Base-by-base conservation (phyloP, 148 eudicot genomes). In the Chenopodium album region DNA sequence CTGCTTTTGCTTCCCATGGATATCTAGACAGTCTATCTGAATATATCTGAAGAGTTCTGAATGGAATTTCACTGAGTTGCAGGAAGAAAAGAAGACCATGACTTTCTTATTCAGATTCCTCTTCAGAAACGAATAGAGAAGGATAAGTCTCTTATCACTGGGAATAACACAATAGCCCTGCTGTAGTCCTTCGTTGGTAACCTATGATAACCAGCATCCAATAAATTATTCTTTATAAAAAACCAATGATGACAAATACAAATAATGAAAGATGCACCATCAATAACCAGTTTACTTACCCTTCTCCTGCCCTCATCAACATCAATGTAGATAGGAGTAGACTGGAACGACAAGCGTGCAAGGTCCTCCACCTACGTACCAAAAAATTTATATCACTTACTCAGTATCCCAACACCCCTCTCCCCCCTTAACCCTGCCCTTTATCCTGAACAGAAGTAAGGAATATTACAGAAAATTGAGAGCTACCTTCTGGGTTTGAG, bases 1-100 rank as follows among this genome's bases (percentile, higher is more conserved):
- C 81, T 92, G 98, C 86, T 96, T 96, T 88, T 94, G 99, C 78
- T 94, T 92, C 71, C 99, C 98, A 87, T 96, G 95, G 75, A 96
- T 91, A 85, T 96, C 99, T 76, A 76, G 84, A 82, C 98, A 94
- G 71, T 91, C 91, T 34, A 96, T 75, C 16, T 85, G 84, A 71
- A 96, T 91, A 80, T 90, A 92, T 84, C 87, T 88, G 76, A 96
- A 88, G 68, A 96, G 94, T 65, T 92, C 99, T 1, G 98, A 89
- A 77, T 96, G 98, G 75, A 88, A 96, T 75, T 94, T 94, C 23
- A 96, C 99, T 48, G 99, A 96, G 85, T 94, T 91, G 82, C 97
- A 92, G 7, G 99, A 92, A 23, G 99, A 96, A 83, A 96, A 96
- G 90, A 96, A 96, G 78, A 96, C 99, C 98, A 96, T 92, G 76